Base-by-base conservation (phyloP, 495 filamentous ascomycete genomes). In the Hypoxylon subgilvum region DNA sequence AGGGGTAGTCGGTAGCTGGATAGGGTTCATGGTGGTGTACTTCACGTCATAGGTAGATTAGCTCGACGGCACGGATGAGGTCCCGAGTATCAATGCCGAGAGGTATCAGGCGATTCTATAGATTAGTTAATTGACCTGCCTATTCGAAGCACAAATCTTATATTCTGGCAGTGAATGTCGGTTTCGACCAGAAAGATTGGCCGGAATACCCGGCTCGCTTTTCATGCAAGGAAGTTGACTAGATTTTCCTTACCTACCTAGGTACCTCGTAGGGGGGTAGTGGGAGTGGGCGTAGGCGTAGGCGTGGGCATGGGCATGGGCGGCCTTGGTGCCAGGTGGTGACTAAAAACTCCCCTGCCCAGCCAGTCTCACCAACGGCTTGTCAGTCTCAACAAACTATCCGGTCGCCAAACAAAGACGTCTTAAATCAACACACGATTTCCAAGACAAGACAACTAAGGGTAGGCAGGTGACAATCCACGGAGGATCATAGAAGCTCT, bases 1-100 rank as follows among this genome's bases (percentile, higher is more conserved):
- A 32, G 94, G 94, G n/a, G 91, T 98, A 1, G 85, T 97, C 9
- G 94, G 90, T 3, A 98, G 94, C 77, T 97, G 93, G 93, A 67
- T 97, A 46, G 92, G 94, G 14, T 96, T 97, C 69, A 83, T 90
- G 80, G 91, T 96, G 18, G 89, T 98, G 31, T 96, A 91, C 72
- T 93, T 96, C 72, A 88, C 85, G 1, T 84, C 84, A 46, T 89
- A 74, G 57, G 63, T 16, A 25, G 40, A n/a, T n/a, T n/a, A n/a
- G n/a, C n/a, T 47, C 17, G 6, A 22, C 31, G 18, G 16, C 12
- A 25, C 27, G 41, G 6, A 12, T 25, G 22, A 49, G 32, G 46
- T 38, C 16, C 46, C 1, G 31, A 36, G 17, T 21, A 28, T 17
- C 32, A 45, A 34, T 52, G 43, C 22, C 18, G n/a, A n/a, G n/a